Evolutionary conservation across 805 yeast species (phyloP).

Genomic region (Starmera quercuum): DNA sequence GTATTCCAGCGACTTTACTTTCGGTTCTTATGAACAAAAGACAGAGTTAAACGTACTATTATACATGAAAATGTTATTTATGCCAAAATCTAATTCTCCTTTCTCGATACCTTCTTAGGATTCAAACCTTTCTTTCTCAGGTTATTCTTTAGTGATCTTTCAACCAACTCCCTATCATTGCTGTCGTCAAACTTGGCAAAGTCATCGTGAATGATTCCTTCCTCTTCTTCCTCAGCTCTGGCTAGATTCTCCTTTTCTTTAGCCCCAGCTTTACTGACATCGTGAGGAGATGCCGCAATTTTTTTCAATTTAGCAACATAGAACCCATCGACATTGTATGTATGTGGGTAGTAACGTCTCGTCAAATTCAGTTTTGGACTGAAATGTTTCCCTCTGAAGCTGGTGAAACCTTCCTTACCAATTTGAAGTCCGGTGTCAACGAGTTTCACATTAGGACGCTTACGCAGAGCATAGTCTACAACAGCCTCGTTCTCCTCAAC

Average conservation of each 20-base stretch:
- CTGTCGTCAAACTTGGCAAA: slow-evolving; percentile 75
- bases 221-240: slow-evolving; percentile 74
- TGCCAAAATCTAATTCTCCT: no score
- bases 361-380: slow-evolving; percentile 70
- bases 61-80: no score
- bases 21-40: no score
- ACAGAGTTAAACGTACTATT: no score
- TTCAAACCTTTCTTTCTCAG: slow-evolving; percentile 68
- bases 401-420: slow-evolving; percentile 93
- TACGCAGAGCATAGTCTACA: slow-evolving; percentile 93
- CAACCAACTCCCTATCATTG: slow-evolving; percentile 68
- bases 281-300: slow-evolving; percentile 79
- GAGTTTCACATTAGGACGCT: slow-evolving; percentile 91
- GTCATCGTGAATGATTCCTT: slow-evolving; percentile 78
- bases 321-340: slow-evolving; percentile 97
- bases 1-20: no score
- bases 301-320: slow-evolving; percentile 95
- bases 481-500: slow-evolving; percentile 98
- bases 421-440: slow-evolving; percentile 89
- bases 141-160: slow-evolving; percentile 55
- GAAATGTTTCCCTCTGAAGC: slow-evolving; percentile 89
- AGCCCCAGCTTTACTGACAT: slow-evolving; percentile 80
- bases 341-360: slow-evolving; percentile 96
- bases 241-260: slow-evolving; percentile 76
- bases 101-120: slow-evolving; percentile 34